Conservation (phyloP, 2,329 filamentous ascomycete species). For the Clonostachys solani region DNA sequence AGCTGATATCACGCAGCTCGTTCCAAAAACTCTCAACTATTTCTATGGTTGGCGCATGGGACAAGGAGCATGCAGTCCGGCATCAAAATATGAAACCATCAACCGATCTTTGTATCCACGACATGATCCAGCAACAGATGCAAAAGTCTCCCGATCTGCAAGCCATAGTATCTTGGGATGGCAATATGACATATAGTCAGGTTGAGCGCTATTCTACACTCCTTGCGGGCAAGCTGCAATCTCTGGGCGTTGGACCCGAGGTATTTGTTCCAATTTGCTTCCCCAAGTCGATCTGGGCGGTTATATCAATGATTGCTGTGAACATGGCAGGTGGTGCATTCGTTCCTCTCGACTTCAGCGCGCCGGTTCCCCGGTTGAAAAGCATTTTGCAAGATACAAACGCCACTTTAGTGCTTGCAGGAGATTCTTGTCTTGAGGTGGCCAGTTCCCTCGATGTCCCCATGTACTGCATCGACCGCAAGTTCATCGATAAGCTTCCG, state of each 20-base stretch:
- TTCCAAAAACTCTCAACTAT: not conserved
- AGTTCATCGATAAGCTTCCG: not conserved
- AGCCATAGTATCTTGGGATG: not conserved
- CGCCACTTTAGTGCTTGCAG: not conserved
- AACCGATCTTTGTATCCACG: not conserved
- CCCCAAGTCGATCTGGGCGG: slow-evolving; percentile 6
- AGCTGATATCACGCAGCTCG: not conserved
- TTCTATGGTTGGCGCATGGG: not conserved
- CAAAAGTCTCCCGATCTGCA: not conserved
- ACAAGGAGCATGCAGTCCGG: not conserved
- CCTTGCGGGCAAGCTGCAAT: slow-evolving; percentile 1
- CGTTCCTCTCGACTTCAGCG: not conserved
- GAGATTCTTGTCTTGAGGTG: not conserved
- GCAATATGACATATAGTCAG: slow-evolving; percentile 11
- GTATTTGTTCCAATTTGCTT: slow-evolving; percentile 5
- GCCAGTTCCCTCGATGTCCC: not conserved
- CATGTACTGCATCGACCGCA: not conserved
- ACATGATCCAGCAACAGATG: slow-evolving; percentile 21
- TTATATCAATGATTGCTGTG: slow-evolving; percentile 6
- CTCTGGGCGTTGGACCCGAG: slow-evolving; percentile 15
- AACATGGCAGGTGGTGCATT: slow-evolving; percentile 6
- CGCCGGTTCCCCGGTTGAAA: not conserved
- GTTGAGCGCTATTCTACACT: slow-evolving; percentile 7
- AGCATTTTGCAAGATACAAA: not conserved
- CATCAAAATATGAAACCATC: not conserved